Conservation (phyloP, 73 alveolate species). For the Paramecium bursaria region DNA sequence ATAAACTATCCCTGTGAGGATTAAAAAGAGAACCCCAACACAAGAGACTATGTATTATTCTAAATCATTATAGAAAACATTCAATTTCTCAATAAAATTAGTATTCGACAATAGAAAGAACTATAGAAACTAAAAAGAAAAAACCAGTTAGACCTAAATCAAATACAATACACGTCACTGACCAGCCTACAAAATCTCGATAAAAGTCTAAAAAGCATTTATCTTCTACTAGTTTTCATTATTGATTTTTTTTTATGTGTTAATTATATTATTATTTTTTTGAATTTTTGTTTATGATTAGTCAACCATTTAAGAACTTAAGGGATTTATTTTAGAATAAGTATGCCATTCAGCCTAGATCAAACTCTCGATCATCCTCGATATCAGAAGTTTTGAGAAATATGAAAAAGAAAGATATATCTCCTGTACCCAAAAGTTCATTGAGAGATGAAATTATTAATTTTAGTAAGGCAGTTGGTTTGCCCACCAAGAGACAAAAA, state of each 20-base stretch:
- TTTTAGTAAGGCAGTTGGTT: slow-evolving; percentile 49
- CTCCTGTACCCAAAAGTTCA: slow-evolving; percentile 7
- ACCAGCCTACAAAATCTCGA: not conserved
- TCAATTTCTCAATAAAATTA: no score
- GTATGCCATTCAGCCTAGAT: slow-evolving; percentile 10
- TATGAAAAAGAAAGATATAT: slow-evolving; percentile 27
- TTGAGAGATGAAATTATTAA: slow-evolving; percentile 53
- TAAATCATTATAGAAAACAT: no score
- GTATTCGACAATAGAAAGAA: not conserved
- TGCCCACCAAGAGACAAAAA: no score
- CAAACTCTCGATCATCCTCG: slow-evolving; percentile 46
- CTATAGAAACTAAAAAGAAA: not conserved
- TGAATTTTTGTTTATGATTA: not conserved
- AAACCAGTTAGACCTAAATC: not conserved
- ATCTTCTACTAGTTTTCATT: not conserved
- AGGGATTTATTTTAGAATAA: slow-evolving; percentile 41
- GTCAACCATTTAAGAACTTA: slow-evolving; percentile 24
- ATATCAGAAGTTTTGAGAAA: slow-evolving; percentile 42
- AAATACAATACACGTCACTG: not conserved
- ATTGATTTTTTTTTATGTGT: not conserved
- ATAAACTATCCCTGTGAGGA: not conserved
- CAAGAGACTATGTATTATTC: no score
- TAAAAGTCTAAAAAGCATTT: no score
- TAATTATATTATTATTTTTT: not conserved
- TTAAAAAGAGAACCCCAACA: not conserved